Conservation (phyloP, 2,329 filamentous ascomycete species). For the Fusarium praegraminearum region DNA sequence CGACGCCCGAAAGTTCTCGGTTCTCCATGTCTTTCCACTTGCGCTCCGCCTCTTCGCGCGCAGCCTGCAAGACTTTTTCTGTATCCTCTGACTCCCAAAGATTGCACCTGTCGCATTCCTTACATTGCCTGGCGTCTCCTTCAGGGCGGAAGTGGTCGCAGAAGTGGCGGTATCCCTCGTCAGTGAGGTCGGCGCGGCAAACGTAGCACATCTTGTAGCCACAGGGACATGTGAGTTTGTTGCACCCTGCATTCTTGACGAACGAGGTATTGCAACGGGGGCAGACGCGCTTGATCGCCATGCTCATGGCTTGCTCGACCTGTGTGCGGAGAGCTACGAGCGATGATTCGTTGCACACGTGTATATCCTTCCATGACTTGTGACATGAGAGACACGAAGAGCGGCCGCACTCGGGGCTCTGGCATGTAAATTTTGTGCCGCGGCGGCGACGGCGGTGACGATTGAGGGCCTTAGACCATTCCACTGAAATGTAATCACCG, state of each 20-base stretch:
- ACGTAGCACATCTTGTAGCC: conserved; percentile 99
- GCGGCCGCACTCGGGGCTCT: conserved; percentile 73
- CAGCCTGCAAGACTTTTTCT: conserved; percentile 74
- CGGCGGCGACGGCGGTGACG: conserved; percentile 78
- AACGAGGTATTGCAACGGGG: conserved; percentile 92
- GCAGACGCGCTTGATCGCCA: conserved; percentile 94
- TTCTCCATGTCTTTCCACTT: conserved; percentile 77
- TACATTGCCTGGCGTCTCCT: conserved; percentile 77
- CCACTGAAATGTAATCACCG: conserved; percentile 55
- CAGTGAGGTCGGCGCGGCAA: conserved; percentile 80
- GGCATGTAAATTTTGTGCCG: conserved; percentile 83
- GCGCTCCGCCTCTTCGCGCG: conserved; percentile 77
- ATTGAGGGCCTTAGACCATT: conserved; percentile 70
- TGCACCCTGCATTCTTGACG: conserved; percentile 93
- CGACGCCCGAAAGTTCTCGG: conserved; percentile 65
- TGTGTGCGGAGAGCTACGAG: conserved; percentile 86
- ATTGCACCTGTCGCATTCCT: conserved; percentile 84
- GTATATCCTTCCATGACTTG: conserved; percentile 87
- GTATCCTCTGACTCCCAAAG: conserved; percentile 81
- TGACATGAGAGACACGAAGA: conserved; percentile 84
- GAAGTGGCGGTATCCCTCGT: conserved; percentile 91
- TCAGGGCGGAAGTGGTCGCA: conserved; percentile 93
- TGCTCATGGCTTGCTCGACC: conserved; percentile 92
- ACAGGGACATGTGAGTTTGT: conserved; percentile 95
- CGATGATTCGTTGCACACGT: conserved; percentile 88